A percentile compares a stretch with the other conserved stretches of the same genome.
These are phyloP conservation scores for Microbotryomycetes sp. DNA, from an alignment of 1,284 basidiomycete genomes.

Conservation along the genomic window DNA sequence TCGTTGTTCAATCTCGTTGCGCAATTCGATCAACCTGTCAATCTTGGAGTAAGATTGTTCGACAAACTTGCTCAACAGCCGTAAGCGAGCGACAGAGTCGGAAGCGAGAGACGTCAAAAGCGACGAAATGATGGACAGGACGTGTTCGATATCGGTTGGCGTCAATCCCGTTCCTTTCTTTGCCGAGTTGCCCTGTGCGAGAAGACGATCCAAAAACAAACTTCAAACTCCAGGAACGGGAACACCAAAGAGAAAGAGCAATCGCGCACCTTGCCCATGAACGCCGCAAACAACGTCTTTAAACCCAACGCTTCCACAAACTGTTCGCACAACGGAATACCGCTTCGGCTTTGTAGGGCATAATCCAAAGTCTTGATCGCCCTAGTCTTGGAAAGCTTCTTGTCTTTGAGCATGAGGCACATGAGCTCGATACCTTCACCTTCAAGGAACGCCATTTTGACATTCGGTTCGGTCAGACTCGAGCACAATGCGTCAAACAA, in stretches of 20 bases:
- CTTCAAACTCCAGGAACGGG: background rate
- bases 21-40: slow-evolving; percentile 81
- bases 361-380: slow-evolving; percentile 87
- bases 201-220: too few relatives aligned
- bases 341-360: slow-evolving; percentile 74
- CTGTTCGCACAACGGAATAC: slow-evolving; percentile 58
- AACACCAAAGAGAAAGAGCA: background rate
- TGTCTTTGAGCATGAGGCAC: slow-evolving; percentile 91
- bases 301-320: slow-evolving; percentile 84
- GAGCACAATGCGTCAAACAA: slow-evolving; percentile 84
- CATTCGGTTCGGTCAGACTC: slow-evolving; percentile 60
- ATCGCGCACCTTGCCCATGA: slow-evolving; percentile 90
- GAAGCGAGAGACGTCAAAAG: slow-evolving; percentile 82
- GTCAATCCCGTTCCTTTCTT: slow-evolving; percentile 35
- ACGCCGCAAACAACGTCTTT: slow-evolving; percentile 76
- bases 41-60: slow-evolving; percentile 85
- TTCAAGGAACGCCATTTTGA: slow-evolving; percentile 75
- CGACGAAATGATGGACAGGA: slow-evolving; percentile 79
- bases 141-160: slow-evolving; percentile 76
- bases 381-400: slow-evolving; percentile 65
- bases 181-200: background rate
- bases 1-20: slow-evolving; percentile 55
- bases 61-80: slow-evolving; percentile 87
- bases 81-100: slow-evolving; percentile 70
- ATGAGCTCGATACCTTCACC: slow-evolving; percentile 94